Evolutionary conservation across 2,329 filamentous ascomycete species (phyloP), one percentile per base, ranked within the genome.

Genomic region (Cadophora malorum): DNA sequence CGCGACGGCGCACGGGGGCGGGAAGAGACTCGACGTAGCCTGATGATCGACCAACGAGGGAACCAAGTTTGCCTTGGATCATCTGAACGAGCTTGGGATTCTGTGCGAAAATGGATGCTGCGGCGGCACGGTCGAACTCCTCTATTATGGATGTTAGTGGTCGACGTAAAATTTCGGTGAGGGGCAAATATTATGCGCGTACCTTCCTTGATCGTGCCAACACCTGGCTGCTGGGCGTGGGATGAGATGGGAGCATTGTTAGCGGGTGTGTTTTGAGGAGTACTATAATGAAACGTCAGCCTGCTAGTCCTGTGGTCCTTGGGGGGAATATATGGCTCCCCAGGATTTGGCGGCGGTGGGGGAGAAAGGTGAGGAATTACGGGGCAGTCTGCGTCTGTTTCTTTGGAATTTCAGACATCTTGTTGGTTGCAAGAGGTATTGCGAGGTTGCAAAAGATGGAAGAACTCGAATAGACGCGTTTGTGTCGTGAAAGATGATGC

Each of bases 161-260:
- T 66, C 55, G 49, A 63, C 52, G 38, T 55, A 76, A 74, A 74
- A 64, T 70, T 41, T 72, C 68, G 72, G 73, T 73, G 74, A 73
- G 73, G 71, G 73, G 73, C 69, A 72, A 73, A 72, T 68, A 53
- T 56, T 63, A 68, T 70, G 61, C 50, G 84, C 88, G 81, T 83
- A 98, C 96, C 96, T 89, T 99, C 96, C 81, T 95, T 96, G 84
- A 99, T 98, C 81, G 93, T 97, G 74, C 93, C 85, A 72, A 99
- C 91, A 74, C 91, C 93, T 71, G 96, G 96, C 83, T 97, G 93
- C 83, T 97, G 94, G 75, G 96, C 96, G 82, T 96, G 95, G 71
- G 95, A 98, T 64, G 94, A 97, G 83, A 99, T 98, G 73, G 96
- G 96, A 74, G 96, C 96, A 84, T 95, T 94, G 83, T 90, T 94